Base-by-base conservation (phyloP, 495 filamentous ascomycete genomes). In the Lepidopterella palustris region DNA sequence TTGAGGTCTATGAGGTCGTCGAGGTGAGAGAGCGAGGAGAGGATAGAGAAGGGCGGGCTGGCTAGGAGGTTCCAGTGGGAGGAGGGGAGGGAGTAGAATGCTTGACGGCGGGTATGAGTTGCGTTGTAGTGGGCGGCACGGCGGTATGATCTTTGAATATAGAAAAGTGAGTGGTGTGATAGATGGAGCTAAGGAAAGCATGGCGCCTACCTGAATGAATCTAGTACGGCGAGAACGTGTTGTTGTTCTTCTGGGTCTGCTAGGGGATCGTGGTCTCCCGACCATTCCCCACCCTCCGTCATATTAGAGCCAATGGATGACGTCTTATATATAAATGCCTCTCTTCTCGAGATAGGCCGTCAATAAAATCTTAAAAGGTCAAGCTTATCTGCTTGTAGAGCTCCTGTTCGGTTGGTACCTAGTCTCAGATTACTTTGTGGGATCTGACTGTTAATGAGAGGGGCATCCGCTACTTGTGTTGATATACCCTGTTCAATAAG, bases 21-120 rank as follows among this genome's bases (percentile, higher is more conserved):
- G 15, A 96, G 81, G 26, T 77, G 77, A 57, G 84, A 80, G 29
- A 98, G 81, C 5, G 83, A 88, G 20, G 88, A 79, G 10, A 96
- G 77, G 54, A 92, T 83, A 50, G 84, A 88, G 76, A 96, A 93
- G 1, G 91, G 92, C 0, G 87, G 83, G 29, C 80, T 78, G 0
- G 89, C 82, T 2, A 98, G 84, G 65, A 93, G 75, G 62, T 86
- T 77, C 84, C 89, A 91, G 64, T 98, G 92, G 0, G 77, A 73
- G 28, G 83, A 80, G 1, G 92, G 89, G n/a, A 98, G 78, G 13
- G 89, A 84, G 70, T 96, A 97, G 79, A 97, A 97, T 9, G 87
- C 81, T 71, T 90, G 90, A 10, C 93, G 85, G 8, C 95, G 84
- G 11, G 87, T 81, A 71, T 97, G 92, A 20, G 95, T 97, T 40